phyloP scores from a whole-genome alignment of 352 stramenopile genomes.

The Globisporangium solare region DNA sequence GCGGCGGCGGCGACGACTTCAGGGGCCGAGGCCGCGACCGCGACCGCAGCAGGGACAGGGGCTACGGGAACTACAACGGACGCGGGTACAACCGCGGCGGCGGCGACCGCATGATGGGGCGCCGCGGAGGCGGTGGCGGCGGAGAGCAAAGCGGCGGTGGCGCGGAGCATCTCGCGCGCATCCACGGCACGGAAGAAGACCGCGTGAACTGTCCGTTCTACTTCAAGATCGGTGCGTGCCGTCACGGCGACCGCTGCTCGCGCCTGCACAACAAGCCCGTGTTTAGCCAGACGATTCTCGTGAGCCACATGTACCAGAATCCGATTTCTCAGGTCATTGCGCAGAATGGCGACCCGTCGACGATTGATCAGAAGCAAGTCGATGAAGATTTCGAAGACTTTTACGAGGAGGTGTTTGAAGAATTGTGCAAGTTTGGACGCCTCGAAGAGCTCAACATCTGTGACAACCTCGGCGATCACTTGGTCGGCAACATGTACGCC shows the following conservation, averaged over 20 bases:
- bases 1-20: slow-evolving; percentile 46
- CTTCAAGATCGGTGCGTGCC: slow-evolving; percentile 99
- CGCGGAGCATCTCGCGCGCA: slow-evolving; percentile 95
- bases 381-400: slow-evolving; percentile 97
- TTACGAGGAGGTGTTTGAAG: slow-evolving; percentile 97
- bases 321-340: slow-evolving; percentile 87
- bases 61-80: slow-evolving; percentile 14
- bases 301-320: slow-evolving; percentile 99
- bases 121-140: slow-evolving; percentile 23
- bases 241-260: slow-evolving; percentile 98
- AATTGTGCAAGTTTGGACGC: slow-evolving; percentile 98
- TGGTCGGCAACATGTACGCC: slow-evolving; percentile 99
- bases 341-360: slow-evolving; percentile 75
- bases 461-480: slow-evolving; percentile 99
- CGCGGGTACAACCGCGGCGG: slow-evolving; percentile 30
- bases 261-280: slow-evolving; percentile 98
- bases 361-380: slow-evolving; percentile 88
- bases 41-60: slow-evolving; percentile 70
- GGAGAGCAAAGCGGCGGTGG: slow-evolving; percentile 74
- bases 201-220: slow-evolving; percentile 99
- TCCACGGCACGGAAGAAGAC: slow-evolving; percentile 97
- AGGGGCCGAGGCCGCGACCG: slow-evolving; percentile 58
- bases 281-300: slow-evolving; percentile 97
- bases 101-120: slow-evolving; percentile 37
- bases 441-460: slow-evolving; percentile 99